Base-by-base conservation (phyloP, 1,284 basidiomycete species). In the Tranzscheliella williamsii region DNA sequence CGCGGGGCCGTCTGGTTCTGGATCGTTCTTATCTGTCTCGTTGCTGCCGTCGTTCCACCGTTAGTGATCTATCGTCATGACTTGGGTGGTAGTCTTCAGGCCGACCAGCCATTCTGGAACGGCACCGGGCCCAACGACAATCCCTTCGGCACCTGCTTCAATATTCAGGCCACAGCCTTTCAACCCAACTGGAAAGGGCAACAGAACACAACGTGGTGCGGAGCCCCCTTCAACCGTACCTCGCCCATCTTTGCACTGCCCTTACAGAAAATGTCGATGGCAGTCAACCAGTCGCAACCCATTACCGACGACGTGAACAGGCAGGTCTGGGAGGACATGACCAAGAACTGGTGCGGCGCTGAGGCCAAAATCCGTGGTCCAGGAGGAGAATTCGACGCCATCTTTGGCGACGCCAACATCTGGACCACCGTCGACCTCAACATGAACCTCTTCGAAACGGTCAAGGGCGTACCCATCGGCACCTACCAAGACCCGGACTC, bases 141-240 rank as follows among this genome's bases (percentile, higher is more conserved):
- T 22, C 58, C 58, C 0, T 62, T 62, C 26, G 58, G 58, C 36
- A 55, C 52, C 1, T 55, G 52, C 42, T 62, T 62, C 38, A 62
- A 51, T 11, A 43, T 55, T 20, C 46, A 52, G 29, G 47, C 58
- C 4, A 62, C 58, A 24, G 58, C 58, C 2, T 62, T 62, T 38
- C 58, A 62, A 23, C 58, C 58, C 7, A 17, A 62, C 15, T 62
- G 58, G 58, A 62, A 62, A 16, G 52, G 34, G 18, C 37, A 62
- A 22, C 40, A 55, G 30, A 55, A 47, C n/a, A 52, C 52, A 2
- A 62, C 58, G 2, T 62, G 58, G 58, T 62, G 58, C 18, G 58
- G 58, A 3, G 52, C 52, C 12, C 48, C 55, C 17, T 62, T 62
- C 41, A 62, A 62, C 38, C 36, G 42, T 23, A 43, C 58, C 4